phyloP scores from a whole-genome alignment of 805 yeast species.

The Zygosaccharomyces bailii region DNA sequence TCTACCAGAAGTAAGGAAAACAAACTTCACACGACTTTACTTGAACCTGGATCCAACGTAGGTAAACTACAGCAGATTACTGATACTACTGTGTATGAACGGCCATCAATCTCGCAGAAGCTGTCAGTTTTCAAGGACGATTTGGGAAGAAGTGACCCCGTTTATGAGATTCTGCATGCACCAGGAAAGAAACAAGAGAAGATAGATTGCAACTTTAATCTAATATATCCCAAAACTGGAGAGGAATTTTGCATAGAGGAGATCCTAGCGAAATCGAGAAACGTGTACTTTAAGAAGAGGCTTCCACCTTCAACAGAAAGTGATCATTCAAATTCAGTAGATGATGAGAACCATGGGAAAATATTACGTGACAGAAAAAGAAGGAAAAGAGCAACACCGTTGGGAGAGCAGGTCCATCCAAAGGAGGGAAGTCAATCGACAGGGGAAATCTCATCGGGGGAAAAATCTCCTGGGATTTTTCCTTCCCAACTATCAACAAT shows the following conservation, averaged over 20 bases:
- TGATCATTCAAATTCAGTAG: neutral
- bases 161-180: constrained; percentile 48
- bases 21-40: constrained; percentile 47
- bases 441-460: neutral
- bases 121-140: constrained; percentile 42
- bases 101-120: constrained; percentile 17
- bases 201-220: constrained; percentile 55
- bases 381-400: constrained; percentile 7
- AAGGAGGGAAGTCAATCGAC: neutral
- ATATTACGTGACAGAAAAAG: constrained; percentile 5
- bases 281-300: constrained; percentile 21
- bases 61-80: constrained; percentile 49
- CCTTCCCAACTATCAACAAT: neutral
- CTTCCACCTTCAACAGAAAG: neutral
- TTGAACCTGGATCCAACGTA: constrained; percentile 48
- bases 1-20: constrained; percentile 63
- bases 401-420: neutral
- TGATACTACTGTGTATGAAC: neutral
- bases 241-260: constrained; percentile 66
- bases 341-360: neutral
- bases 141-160: constrained; percentile 37
- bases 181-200: constrained; percentile 62
- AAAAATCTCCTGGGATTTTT: constrained; percentile 6
- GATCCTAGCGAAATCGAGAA: constrained; percentile 52
- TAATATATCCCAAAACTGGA: constrained; percentile 44